Evolutionary conservation across 1,139 yeast genomes (phyloP), one percentile per base, ranked within the genome.

Genomic region (Kazachstania sp.): DNA sequence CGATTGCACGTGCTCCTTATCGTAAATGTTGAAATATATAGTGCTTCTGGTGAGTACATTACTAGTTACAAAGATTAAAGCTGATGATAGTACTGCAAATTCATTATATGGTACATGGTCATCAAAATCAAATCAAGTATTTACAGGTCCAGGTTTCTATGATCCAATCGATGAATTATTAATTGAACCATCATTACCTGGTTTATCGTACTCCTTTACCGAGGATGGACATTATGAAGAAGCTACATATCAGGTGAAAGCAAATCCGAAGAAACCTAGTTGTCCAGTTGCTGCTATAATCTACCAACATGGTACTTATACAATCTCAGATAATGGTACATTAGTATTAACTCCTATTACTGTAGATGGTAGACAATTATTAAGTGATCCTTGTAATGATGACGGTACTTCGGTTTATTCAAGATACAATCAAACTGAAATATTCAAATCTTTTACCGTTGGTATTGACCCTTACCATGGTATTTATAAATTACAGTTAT

Each of bases 61-160:
- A 11, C 19, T 43, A 29, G 15, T 43, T 6, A 16, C 38, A 8
- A 26, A 23, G 15, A 34, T 36, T n/a, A n/a, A 23, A 13, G 47
- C 39, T 13, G 44, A 39, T 6, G 44, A 39, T 6, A 37, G 29
- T 37, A 37, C 49, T 3, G 45, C 49, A 7, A 35, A 28, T 34
- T 28, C 44, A 7, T 45, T 41, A 45, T 49, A 41, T 42, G 98
- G 98, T n/a, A 92, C 98, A 0, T 92, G 98, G 98, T 68, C 90
- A 1, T 83, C 97, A 16, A 92, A 92, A 66, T 83, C 97, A 19
- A 86, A 86, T 65, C 81, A 95, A 7, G 98, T 94, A 9, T 83
- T 92, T 70, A 92, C 98, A 0, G 98, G 98, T 0, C 95, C 98
- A 0, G 96, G 92, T 3, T 92, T 92, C 62, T 92, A 80, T 64